phyloP scores from a whole-genome alignment of 2,329 filamentous ascomycete genomes.

The Lasiodiplodia sp. region DNA sequence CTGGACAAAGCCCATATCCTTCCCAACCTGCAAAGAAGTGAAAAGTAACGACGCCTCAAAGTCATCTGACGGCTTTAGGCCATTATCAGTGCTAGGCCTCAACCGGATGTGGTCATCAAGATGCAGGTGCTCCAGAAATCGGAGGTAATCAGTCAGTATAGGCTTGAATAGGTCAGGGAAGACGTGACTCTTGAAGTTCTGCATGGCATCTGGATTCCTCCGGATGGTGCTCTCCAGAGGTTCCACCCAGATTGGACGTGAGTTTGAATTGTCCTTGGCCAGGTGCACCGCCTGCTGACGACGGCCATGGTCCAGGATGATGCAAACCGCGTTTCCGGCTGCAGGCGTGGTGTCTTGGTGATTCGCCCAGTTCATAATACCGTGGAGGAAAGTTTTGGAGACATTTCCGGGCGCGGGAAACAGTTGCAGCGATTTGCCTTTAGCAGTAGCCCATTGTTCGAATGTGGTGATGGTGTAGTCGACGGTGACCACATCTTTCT shows the following conservation, averaged over 20 bases:
- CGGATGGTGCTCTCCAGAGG: constrained; percentile 45
- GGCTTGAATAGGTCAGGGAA: constrained; percentile 57
- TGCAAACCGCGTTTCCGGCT: constrained; percentile 48
- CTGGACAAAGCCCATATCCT: constrained; percentile 54
- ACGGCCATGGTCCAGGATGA: constrained; percentile 42
- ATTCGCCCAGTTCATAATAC: constrained; percentile 47
- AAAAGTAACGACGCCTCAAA: constrained; percentile 43
- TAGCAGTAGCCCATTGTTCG: constrained; percentile 12
- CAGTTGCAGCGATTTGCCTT: constrained; percentile 8
- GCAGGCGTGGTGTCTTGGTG: constrained; percentile 51
- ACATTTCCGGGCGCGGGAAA: not conserved
- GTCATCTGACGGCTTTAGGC: constrained; percentile 35
- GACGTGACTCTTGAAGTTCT: constrained; percentile 54
- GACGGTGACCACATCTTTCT: constrained; percentile 63
- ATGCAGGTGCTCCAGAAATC: constrained; percentile 50
- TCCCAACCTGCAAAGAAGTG: constrained; percentile 53
- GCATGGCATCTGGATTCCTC: constrained; percentile 45
- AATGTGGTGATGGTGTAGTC: constrained; percentile 37
- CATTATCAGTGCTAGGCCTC: not conserved
- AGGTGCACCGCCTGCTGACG: constrained; percentile 24
- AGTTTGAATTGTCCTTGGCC: not conserved
- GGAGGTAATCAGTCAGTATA: constrained; percentile 47
- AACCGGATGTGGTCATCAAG: constrained; percentile 41
- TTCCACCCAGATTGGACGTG: constrained; percentile 47
- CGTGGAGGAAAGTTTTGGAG: constrained; percentile 30